Conservation (phyloP, 2,329 filamentous ascomycete genomes). For the Seiridium unicorne region DNA sequence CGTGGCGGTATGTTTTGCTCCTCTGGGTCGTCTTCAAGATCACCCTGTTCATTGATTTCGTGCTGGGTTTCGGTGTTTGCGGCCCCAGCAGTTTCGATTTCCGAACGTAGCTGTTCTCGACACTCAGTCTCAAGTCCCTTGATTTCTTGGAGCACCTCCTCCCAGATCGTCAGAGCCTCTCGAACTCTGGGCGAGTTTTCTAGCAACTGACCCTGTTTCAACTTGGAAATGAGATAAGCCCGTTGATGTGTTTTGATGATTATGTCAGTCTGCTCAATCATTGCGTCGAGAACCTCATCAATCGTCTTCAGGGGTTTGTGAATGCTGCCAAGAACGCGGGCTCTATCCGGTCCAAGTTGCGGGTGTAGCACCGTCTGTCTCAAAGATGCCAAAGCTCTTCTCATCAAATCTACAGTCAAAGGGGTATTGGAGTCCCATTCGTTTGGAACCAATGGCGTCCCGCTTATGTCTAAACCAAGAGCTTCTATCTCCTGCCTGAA, state of each 20-base stretch:
- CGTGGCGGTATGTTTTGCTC: constrained; percentile 35
- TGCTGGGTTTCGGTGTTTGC: constrained; percentile 10
- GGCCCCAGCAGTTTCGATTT: constrained; percentile 39
- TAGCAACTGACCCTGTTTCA: constrained; percentile 73
- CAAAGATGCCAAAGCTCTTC: constrained; percentile 72
- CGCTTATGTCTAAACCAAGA: constrained; percentile 63
- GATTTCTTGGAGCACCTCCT: constrained; percentile 50
- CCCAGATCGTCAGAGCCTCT: constrained; percentile 71
- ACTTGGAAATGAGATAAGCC: constrained; percentile 57
- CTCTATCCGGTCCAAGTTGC: constrained; percentile 69
- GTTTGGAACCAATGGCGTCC: constrained; percentile 53
- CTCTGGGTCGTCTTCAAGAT: constrained; percentile 26
- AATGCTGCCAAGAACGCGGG: constrained; percentile 57
- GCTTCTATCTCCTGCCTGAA: constrained; percentile 73
- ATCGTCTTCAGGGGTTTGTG: constrained; percentile 74
- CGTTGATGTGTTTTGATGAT: constrained; percentile 68
- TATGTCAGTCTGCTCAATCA: constrained; percentile 83
- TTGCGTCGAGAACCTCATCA: constrained; percentile 80
- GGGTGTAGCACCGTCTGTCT: constrained; percentile 85
- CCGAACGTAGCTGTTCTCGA: constrained; percentile 57
- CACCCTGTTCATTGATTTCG: constrained; percentile 16
- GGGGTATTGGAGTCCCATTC: constrained; percentile 65
- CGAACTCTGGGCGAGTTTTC: constrained; percentile 70
- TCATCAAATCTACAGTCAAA: constrained; percentile 66
- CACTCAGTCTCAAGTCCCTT: constrained; percentile 59